Evolutionary conservation across 208 protist genomes (phyloP), one percentile per base, ranked within the genome.

Genomic region (Borovskyia barvae): DNA sequence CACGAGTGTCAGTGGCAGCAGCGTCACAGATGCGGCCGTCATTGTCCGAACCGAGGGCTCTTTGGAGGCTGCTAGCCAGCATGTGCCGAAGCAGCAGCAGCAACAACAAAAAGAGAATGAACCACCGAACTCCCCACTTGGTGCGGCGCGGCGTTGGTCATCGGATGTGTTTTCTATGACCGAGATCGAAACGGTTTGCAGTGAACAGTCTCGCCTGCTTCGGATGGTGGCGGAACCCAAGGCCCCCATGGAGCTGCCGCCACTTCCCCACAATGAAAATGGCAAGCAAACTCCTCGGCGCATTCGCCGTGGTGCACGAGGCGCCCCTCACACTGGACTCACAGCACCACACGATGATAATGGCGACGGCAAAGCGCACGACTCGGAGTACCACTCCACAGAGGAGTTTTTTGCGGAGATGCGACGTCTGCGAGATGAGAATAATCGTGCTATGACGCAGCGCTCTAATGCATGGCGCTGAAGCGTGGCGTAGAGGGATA

Each of bases 381-480:
- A 8, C 26, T 37, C 32, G 8, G 24, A 30, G 5, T 36, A 35
- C 11, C 32, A 40, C 9, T 15, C 9, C 33, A 22, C n/a, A 1
- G 55, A 42, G 3, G 75, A 75, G 17, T 26, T 80, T 24, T 49
- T 92, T 9, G 57, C 51, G 2, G 72, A 85, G 51, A 76, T 86
- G 66, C 46, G 62, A 32, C 70, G 72, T 7, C 50, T 92, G 69
- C 74, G 72, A 15, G 70, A 82, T 26, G 75, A 82, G 39, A 92
- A 92, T 49, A 68, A 62, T 37, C 69, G 66, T 15, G 85, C 85
- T 3, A 72, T 90, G 47, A 61, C 59, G 42, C 73, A 75, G 14
- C 40, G 65, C 36, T n/a, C n/a, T n/a, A n/a, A n/a, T n/a, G n/a
- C n/a, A 11, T 74, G 72, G 66, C 66, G 74, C 41, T 79, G 39